phyloP scores from a whole-genome alignment of 306 rosid genomes.

The Vigna radiata region DNA sequence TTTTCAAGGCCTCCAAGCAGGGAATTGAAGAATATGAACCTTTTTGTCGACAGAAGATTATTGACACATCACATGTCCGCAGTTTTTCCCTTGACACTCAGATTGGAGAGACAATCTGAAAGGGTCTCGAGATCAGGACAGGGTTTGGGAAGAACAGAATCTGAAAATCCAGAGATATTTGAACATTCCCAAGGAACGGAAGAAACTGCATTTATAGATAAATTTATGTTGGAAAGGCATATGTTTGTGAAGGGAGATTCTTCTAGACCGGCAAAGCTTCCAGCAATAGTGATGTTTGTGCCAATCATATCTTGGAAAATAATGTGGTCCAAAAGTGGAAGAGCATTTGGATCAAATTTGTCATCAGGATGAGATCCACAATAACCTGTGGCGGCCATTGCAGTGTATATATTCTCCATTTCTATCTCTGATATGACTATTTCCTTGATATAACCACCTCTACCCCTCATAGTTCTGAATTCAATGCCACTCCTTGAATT shows the following conservation, averaged over 20 bases:
- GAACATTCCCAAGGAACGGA: conserved; percentile 80
- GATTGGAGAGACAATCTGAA: conserved; percentile 57
- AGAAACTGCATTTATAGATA: conserved; percentile 60
- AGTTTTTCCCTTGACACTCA: conserved; percentile 46
- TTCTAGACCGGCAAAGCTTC: conserved; percentile 71
- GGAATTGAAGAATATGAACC: conserved; percentile 39
- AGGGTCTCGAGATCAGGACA: conserved; percentile 64
- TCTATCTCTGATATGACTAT: conserved; percentile 64
- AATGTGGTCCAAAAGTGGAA: conserved; percentile 72
- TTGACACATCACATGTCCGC: conserved; percentile 56
- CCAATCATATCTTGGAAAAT: conserved; percentile 69
- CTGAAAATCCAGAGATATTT: conserved; percentile 75
- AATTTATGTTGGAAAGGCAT: conserved; percentile 77
- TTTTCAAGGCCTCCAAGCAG: conserved; percentile 41
- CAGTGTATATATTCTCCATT: conserved; percentile 61
- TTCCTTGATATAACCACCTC: conserved; percentile 85
- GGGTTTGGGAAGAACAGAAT: conserved; percentile 78
- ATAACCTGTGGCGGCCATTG: conserved; percentile 74
- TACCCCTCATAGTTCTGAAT: conserved; percentile 78
- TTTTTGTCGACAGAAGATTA: conserved; percentile 36
- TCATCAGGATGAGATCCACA: conserved; percentile 90
- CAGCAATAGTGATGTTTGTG: conserved; percentile 77
- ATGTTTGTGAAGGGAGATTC: conserved; percentile 89
- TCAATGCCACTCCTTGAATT: conserved; percentile 73
- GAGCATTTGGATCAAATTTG: conserved; percentile 82